Evolutionary conservation across 805 yeast genomes (phyloP), one percentile per base, ranked within the genome.

Genomic region (Torulaspora indica): DNA sequence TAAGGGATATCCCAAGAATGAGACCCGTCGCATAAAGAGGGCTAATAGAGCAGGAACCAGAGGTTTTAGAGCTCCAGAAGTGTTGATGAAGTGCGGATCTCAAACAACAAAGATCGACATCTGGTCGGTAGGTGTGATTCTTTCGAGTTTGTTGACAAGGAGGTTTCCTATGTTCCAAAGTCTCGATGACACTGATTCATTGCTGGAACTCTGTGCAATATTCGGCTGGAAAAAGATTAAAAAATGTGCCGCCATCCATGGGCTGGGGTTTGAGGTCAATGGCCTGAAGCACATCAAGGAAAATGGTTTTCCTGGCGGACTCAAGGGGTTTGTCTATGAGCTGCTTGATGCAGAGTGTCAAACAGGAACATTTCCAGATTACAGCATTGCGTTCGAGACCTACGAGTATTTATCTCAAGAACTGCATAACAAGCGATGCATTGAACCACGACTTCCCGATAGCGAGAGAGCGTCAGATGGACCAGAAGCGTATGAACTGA

Each of bases 21-120:
- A 93, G 67, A 78, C 78, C 39, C 73, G 98, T 55, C 85, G 95
- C 0, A 86, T 93, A 1, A 75, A 95, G 56, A 75, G 98, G 45
- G 98, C 98, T 0, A 93, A 93, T 58, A 79, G 98, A 55, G 98
- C 98, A 13, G 97, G 97, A 7, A 89, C 97, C 1, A 74, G 97
- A 55, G 97, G 97, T 0, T 89, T 89, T 59, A 73, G 97, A 54
- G 96, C 97, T 0, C 96, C 96, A 0, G 97, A 89, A 61, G 96
- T 89, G 3, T 68, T 90, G 43, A 75, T 88, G 66, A 88, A 87
- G 61, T 89, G 97, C 64, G 77, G 85, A 1, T 80, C 85, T 46
- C 97, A 89, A 67, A 74, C 84, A 3, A 77, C 85, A 5, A 84
- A 82, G 61, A 78, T 89, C 35, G 97, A 89, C 63, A 77, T 87